Conservation (phyloP, 2,329 filamentous ascomycete species). For the Pseudogymnoascus sp. region DNA sequence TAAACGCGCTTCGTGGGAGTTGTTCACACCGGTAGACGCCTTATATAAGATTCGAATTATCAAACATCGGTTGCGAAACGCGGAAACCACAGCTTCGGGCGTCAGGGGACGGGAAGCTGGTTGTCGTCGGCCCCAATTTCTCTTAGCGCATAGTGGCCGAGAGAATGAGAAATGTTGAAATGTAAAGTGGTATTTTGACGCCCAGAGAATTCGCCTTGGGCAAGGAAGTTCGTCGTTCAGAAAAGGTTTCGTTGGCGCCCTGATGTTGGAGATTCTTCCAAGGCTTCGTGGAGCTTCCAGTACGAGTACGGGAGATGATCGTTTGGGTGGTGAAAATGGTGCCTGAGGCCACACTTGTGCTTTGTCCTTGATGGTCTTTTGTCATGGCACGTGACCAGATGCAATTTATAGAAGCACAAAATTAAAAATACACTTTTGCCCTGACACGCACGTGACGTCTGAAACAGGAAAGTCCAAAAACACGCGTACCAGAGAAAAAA, state of each 20-base stretch:
- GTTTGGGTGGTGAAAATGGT: neutral
- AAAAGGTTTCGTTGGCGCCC: neutral
- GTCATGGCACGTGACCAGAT: neutral
- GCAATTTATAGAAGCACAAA: neutral
- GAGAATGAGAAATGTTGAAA: slow-evolving; percentile 1
- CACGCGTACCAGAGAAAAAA: neutral
- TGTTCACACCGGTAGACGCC: neutral
- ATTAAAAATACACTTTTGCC: neutral
- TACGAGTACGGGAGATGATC: slow-evolving; percentile 8
- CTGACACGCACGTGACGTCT: neutral
- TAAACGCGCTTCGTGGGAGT: neutral
- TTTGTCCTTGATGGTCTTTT: neutral
- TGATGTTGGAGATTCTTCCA: slow-evolving; percentile 3
- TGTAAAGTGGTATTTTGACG: neutral
- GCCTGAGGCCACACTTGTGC: neutral
- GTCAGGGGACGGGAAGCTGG: slow-evolving; percentile 4
- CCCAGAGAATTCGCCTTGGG: neutral
- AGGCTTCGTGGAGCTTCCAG: slow-evolving; percentile 5
- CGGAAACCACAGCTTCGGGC: slow-evolving; percentile 1
- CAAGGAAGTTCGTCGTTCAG: neutral
- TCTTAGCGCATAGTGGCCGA: slow-evolving; percentile 7
- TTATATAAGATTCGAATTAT: neutral
- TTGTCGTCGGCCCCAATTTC: neutral
- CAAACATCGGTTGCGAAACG: neutral
- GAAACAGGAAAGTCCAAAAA: neutral